Evolutionary conservation across 2,329 filamentous ascomycete genomes (phyloP), one percentile per base, ranked within the genome.

Genomic region (Clonostachys byssicola): DNA sequence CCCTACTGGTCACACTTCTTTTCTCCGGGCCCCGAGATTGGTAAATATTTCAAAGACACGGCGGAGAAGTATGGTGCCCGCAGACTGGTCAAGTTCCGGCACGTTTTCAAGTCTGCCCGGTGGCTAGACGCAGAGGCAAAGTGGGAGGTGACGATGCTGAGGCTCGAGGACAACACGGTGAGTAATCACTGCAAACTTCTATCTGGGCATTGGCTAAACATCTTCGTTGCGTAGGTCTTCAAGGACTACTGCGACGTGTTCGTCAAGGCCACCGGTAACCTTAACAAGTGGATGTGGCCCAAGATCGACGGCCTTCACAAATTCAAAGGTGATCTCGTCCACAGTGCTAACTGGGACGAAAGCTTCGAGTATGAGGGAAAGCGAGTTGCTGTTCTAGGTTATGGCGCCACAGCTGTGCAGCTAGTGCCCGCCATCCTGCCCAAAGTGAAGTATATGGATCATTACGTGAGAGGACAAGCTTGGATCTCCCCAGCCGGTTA

Each of bases 391-490:
- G 65, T 83, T 14, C 78, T 83, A 43, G 78, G 78, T 9, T 80
- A 77, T 45, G 77, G 77, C 6, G 68, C 77, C 16, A 77, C 75
- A 1, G 78, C 75, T 1, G 68, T 81, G 12, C 78, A 82, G 51
- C 63, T 81, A 20, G 56, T 79, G 9, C 72, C 77, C 3, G 65
- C 40, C 35, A 49, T 49, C 16, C 48, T 34, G 2, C 44, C 45
- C 20, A 35, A 47, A 23, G 66, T 68, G 40, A 64, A 64, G 44
- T 62, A 70, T 46, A 58, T 74, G 10, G 63, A 64, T 45, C 67
- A 71, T 47, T 67, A 69, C 45, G 57, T 75, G 34, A 66, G 71
- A 44, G 66, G 66, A 3, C 71, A 70, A 3, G 68, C 67, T 7
- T 74, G 68, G 68, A 63, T 74, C 39, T 44, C 59, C 67, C 2